Evolutionary conservation across 345 rosid species (phyloP).

Genomic region (Eucalyptus dawsonii): DNA sequence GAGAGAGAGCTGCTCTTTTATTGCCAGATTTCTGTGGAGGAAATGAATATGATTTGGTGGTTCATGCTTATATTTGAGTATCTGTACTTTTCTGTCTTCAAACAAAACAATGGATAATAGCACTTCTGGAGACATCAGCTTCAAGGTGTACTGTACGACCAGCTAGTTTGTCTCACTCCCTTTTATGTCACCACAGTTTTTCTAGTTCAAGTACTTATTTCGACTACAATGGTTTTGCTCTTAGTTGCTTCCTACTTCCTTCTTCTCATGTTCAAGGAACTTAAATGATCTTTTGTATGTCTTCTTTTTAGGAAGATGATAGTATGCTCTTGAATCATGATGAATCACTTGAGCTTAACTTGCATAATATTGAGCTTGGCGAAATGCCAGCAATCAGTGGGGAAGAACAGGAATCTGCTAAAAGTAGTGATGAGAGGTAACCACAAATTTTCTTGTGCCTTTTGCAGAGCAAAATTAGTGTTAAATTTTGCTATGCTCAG

Average conservation of each 20-base stretch:
- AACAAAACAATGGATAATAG: background rate
- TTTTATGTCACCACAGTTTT: background rate
- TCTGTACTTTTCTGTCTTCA: background rate
- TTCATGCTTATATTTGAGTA: background rate
- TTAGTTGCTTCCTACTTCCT: background rate
- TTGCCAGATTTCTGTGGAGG: background rate
- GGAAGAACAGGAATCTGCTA: constrained; percentile 1
- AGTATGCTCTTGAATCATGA: constrained; percentile 1
- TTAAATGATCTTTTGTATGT: background rate
- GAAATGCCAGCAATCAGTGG: background rate
- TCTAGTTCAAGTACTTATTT: background rate
- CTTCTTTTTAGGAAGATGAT: background rate
- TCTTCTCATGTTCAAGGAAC: background rate
- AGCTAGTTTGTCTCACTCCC: background rate
- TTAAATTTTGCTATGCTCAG: background rate
- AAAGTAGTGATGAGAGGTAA: constrained; percentile 11
- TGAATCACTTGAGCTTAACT: constrained; percentile 5
- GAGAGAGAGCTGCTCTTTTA: background rate
- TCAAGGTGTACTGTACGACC: background rate
- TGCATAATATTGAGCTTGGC: background rate
- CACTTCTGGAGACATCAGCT: background rate
- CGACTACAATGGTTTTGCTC: background rate
- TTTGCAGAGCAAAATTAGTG: background rate
- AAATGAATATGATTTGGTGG: background rate
- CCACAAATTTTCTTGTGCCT: background rate